These are phyloP conservation scores for Bolboschoenoplectus hybrid DNA, from an alignment of 202 grass and related monocot species.

Conservation along the genomic window DNA sequence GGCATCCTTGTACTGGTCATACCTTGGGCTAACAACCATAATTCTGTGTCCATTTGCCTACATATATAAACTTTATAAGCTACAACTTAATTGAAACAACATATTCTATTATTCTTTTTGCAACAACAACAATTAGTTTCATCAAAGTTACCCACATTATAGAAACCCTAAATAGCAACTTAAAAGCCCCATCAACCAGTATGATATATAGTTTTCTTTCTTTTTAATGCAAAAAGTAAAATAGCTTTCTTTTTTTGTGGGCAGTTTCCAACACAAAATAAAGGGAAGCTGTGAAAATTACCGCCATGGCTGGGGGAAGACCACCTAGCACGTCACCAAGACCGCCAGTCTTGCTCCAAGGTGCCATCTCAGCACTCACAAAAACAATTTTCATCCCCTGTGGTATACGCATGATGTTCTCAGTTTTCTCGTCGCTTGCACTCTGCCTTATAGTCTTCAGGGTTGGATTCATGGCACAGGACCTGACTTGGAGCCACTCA, in stretches of 20 bases:
- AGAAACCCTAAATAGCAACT: constrained; percentile 9
- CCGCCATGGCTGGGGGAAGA: constrained; percentile 82
- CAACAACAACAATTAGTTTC: not conserved
- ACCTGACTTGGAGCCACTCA: constrained; percentile 41
- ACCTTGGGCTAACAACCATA: constrained; percentile 80
- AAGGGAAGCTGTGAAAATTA: constrained; percentile 36
- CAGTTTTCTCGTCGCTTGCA: not conserved
- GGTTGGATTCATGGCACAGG: constrained; percentile 11
- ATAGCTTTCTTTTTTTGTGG: not conserved
- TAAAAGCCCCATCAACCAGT: not conserved
- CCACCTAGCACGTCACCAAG: constrained; percentile 91
- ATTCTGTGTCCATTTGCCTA: constrained; percentile 84
- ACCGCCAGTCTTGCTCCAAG: constrained; percentile 92
- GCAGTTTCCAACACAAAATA: not conserved
- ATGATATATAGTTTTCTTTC: constrained; percentile 10
- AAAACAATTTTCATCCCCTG: constrained; percentile 82
- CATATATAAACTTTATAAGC: constrained; percentile 29
- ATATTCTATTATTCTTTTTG: not conserved
- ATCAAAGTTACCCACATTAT: constrained; percentile 3
- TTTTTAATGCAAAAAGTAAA: not conserved
- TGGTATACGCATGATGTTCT: constrained; percentile 46
- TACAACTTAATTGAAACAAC: constrained; percentile 14
- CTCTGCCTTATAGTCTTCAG: constrained; percentile 1
- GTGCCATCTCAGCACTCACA: constrained; percentile 78
- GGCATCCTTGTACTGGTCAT: constrained; percentile 87